Conservation (phyloP, 495 filamentous ascomycete genomes). For the Podospora anserina region DNA sequence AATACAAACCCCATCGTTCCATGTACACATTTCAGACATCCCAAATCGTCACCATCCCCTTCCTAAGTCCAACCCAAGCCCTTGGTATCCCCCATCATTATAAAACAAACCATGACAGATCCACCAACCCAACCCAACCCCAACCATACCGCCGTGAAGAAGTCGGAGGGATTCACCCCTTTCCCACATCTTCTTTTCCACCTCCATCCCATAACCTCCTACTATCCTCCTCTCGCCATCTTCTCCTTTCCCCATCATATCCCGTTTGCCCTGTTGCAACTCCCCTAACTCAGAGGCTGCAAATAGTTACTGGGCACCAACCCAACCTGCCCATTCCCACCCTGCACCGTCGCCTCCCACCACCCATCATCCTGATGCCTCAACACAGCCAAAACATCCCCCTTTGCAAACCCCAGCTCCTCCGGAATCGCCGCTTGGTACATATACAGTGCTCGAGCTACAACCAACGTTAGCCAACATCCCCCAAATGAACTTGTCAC, state of each 20-base stretch:
- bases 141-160: background rate
- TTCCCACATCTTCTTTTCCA: background rate
- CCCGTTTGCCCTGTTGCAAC: background rate
- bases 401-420: conserved; percentile 89
- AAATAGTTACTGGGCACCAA: conserved; percentile 97
- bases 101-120: background rate
- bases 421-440: conserved; percentile 94
- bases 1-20: background rate
- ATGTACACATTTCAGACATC: background rate
- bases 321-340: conserved; percentile 66
- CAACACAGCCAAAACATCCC: conserved; percentile 85
- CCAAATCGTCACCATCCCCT: background rate
- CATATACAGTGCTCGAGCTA: conserved; percentile 90
- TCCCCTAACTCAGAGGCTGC: conserved; percentile 56
- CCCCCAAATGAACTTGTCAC: background rate
- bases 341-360: conserved; percentile 97
- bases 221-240: background rate
- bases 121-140: background rate
- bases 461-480: conserved; percentile 9
- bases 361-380: conserved; percentile 96
- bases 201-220: background rate
- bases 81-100: background rate
- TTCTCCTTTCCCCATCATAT: background rate
- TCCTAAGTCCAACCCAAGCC: background rate
- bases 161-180: background rate